These are phyloP conservation scores for Eudorina sp. DNA, from an alignment of 139 green algal genomes.

Conservation along the genomic window DNA sequence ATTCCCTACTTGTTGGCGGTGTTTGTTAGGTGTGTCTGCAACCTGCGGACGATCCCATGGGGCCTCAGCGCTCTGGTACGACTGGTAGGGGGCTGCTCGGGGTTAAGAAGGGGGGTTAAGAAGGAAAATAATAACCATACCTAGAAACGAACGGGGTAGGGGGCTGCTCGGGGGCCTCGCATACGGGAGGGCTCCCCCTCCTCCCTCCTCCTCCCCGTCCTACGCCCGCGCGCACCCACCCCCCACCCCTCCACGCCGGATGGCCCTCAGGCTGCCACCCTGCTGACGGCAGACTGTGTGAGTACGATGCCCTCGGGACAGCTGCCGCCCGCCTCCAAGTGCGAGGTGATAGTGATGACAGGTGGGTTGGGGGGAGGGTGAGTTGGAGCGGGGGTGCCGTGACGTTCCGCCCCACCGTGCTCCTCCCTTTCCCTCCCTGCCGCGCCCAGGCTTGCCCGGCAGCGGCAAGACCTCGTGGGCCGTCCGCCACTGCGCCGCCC, in stretches of 20 bases:
- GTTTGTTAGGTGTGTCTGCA: no score
- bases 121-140: no score
- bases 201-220: neutral
- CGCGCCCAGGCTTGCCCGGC: constrained; percentile 48
- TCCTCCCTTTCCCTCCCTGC: neutral
- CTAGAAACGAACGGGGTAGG: no score
- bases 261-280: neutral
- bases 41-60: no score
- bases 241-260: neutral
- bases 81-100: no score
- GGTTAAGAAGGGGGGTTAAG: no score
- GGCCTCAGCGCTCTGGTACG: no score
- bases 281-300: neutral
- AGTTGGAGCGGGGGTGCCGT: neutral
- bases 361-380: neutral
- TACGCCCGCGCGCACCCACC: neutral
- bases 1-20: no score
- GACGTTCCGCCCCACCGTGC: neutral
- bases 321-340: neutral
- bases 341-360: constrained; percentile 31
- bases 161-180: no score
- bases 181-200: neutral
- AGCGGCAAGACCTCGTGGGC: constrained; percentile 71
- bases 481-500: neutral
- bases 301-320: neutral